Base-by-base conservation (phyloP, 768 basidiomycete species). In the Termitomyces bulborhizus region DNA sequence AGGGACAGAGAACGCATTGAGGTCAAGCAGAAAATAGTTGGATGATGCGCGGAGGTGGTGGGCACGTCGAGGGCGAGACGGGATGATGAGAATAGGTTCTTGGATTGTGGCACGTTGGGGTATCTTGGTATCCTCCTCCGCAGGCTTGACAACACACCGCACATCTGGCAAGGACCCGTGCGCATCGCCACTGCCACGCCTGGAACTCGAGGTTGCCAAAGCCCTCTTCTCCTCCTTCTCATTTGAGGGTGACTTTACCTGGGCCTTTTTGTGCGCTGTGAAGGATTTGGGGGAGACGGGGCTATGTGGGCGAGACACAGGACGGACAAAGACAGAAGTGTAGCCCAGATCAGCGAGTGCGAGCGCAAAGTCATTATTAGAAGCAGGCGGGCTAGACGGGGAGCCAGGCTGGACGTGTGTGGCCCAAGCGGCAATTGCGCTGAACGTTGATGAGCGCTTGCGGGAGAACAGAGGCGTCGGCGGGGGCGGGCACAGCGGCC, bases 401-500 rank as follows among this genome's bases (percentile, higher is more conserved):
- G 86, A 83, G 6, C 86, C 87, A 4, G 87, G 88, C 54, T 85
- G 81, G 53, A 90, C 84, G 58, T 71, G 74, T 18, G 80, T 70
- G 4, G 81, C 84, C 88, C 88, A 90, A 39, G 79, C 60, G 15
- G 77, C 63, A 45, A 89, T 86, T 39, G 74, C 63, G 2, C 77
- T 70, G 59, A 74, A 74, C 1, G 80, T 76, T 51, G 70, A 75
- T 21, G 80, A 76, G 59, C 73, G 65, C 29, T 57, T 55, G 21
- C 55, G 49, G 16, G 49, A 3, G 5, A 18, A 8, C 8, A 56
- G 39, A 12, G 69, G 58, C 3, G 66, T 57, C 9, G 62, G 26
- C 29, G 72, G 71, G 12, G 68, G 71, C 15, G 71, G 70, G 31
- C 57, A 64, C 12, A 60, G 46, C 21, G 72, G 66, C 6, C 68